Percentiles rank a stretch among this genome's conserved stretches.
Evolutionary conservation across 306 rosid species (phyloP).

Genomic region (Begonia masoniana): DNA sequence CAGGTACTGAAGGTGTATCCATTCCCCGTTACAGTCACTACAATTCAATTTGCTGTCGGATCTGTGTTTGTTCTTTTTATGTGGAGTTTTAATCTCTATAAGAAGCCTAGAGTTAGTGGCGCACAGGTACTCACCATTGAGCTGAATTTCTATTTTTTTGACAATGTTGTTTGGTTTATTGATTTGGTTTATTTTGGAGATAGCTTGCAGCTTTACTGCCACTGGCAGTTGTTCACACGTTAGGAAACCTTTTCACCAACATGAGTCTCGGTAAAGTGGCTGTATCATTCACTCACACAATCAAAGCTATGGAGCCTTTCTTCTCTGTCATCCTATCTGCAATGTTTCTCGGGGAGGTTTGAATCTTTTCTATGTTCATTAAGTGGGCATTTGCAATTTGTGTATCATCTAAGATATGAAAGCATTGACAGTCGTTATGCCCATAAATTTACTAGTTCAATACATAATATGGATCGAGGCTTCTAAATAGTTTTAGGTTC

Average conservation of each 20-base stretch:
- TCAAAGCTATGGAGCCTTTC: conserved; percentile 95
- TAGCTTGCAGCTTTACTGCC: conserved; percentile 78
- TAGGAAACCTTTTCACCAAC: conserved; percentile 86
- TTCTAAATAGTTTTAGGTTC: too few relatives aligned
- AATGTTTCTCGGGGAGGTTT: conserved; percentile 90
- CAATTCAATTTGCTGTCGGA: conserved; percentile 62
- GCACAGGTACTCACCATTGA: conserved; percentile 43
- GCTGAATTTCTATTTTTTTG: conserved; percentile 3
- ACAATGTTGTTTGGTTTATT: conserved; percentile 8
- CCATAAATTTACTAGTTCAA: too few relatives aligned
- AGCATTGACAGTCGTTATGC: too few relatives aligned
- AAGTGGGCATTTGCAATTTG: background rate
- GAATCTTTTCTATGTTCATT: conserved; percentile 5
- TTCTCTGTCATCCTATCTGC: conserved; percentile 92
- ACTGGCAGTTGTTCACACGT: conserved; percentile 66
- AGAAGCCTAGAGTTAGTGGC: conserved; percentile 51
- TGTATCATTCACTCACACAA: conserved; percentile 95
- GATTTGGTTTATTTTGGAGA: conserved; percentile 9
- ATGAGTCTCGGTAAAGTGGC: conserved; percentile 97
- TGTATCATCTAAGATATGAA: too few relatives aligned
- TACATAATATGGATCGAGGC: too few relatives aligned
- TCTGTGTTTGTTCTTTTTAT: conserved; percentile 47
- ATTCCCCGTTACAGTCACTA: conserved; percentile 53
- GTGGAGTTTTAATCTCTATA: conserved; percentile 78
- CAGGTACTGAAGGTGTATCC: conserved; percentile 82